Base-by-base conservation (phyloP, 768 basidiomycete species). In the Gelatoporia subvermispora region DNA sequence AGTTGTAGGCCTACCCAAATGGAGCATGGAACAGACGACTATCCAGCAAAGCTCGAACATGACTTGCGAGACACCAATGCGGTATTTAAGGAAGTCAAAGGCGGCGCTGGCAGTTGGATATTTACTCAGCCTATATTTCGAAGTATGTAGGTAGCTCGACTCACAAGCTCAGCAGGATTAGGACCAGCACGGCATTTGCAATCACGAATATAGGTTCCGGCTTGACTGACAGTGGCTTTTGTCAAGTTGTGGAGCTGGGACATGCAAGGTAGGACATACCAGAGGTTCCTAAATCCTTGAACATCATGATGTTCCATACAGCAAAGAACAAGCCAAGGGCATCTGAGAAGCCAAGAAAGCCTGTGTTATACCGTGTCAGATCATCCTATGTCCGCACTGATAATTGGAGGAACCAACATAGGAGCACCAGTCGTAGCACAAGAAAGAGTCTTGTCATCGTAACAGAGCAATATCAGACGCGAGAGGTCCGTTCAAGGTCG, bases 41-140 rank as follows among this genome's bases (percentile, higher is more conserved):
- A 78, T 72, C 82, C 83, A 86, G 16, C 51, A 57, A 53, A 78
- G 82, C 59, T 87, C 85, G 23, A 77, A 61, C 43, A 69, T 58
- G 34, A 80, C 70, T 23, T 65, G 34, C 48, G 18, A 44, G 23
- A 51, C 35, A 21, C 24, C 28, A 37, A n/a, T 31, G 28, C 7
- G 28, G 28, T 7, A 31, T 31, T 13, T 13, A 13, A 31, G 13
- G 28, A 7, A 13, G 28, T 31, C 28, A 31, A 31, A 31, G 13
- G 28, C 13, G 28, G 13, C 28, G 28, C 28, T 31, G 13, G 5
- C 28, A 31, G 5, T n/a, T n/a, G n/a, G n/a, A 31, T 31, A 13
- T 31, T 31, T 31, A 31, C 7, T 13, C 28, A 13, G 28, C 28
- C 7, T n/a, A n/a, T n/a, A n/a, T n/a, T 13, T 31, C 28, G 28